A percentile compares a stretch with the other conserved stretches of the same genome.
These are phyloP conservation scores for Cordyceps cicadae DNA, from an alignment of 2,329 filamentous ascomycete genomes.

Conservation along the genomic window DNA sequence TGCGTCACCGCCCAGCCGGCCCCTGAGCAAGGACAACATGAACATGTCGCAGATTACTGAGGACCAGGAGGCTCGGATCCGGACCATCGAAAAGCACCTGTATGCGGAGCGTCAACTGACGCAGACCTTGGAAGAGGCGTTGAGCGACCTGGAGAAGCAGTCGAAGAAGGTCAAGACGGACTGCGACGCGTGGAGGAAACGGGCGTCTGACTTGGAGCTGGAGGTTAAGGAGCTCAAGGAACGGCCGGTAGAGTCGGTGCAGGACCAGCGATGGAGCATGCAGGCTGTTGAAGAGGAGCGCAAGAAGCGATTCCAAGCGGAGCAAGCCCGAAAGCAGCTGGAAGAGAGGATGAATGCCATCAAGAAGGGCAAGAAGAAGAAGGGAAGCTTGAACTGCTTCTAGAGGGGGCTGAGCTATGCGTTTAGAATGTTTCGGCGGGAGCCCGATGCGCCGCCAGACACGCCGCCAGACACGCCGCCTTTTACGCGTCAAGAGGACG, in stretches of 20 bases:
- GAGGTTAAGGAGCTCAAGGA: slow-evolving; percentile 61
- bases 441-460: neutral
- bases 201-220: slow-evolving; percentile 64
- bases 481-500: neutral
- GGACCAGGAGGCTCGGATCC: slow-evolving; percentile 90
- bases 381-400: slow-evolving; percentile 94
- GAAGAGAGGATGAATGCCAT: slow-evolving; percentile 93
- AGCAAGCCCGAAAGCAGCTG: slow-evolving; percentile 78
- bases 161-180: slow-evolving; percentile 88
- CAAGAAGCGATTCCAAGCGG: slow-evolving; percentile 82
- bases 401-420: slow-evolving; percentile 38
- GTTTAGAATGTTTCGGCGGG: slow-evolving; percentile 7
- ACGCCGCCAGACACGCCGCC: neutral
- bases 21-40: slow-evolving; percentile 67
- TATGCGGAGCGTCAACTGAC: slow-evolving; percentile 95
- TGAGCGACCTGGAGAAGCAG: slow-evolving; percentile 86
- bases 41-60: slow-evolving; percentile 73
- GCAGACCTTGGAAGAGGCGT: slow-evolving; percentile 86
- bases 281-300: slow-evolving; percentile 95
- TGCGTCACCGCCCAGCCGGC: slow-evolving; percentile 53
- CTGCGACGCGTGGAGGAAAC: slow-evolving; percentile 83
- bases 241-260: slow-evolving; percentile 36
- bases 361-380: slow-evolving; percentile 87
- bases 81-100: slow-evolving; percentile 93
- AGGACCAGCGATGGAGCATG: slow-evolving; percentile 59